Conservation (phyloP, 208 protist species). For the Acanthamoeba lenticulata region DNA sequence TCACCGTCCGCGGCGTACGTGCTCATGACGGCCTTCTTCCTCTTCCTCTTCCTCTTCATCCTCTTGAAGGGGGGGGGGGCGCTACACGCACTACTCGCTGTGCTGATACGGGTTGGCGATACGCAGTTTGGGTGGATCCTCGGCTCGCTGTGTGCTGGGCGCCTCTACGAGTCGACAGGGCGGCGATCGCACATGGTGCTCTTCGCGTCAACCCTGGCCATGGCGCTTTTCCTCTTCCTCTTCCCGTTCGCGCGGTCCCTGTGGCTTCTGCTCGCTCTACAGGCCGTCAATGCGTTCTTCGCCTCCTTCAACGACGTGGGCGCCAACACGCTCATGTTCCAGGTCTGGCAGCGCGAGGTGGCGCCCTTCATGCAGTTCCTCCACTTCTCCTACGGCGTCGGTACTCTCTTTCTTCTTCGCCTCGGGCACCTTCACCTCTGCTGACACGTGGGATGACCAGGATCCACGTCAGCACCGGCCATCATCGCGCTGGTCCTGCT, state of each 20-base stretch:
- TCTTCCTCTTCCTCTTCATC: too few species aligned
- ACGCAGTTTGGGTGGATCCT: not conserved
- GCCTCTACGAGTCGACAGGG: not conserved
- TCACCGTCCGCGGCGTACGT: slow-evolving; percentile 8
- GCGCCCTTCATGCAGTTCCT: slow-evolving; percentile 26
- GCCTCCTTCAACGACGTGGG: slow-evolving; percentile 26
- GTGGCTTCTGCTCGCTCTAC: not conserved
- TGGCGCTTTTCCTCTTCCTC: not conserved
- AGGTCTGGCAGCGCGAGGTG: slow-evolving; percentile 11
- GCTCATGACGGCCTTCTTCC: too few species aligned
- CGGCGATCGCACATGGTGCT: not conserved
- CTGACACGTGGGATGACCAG: not conserved
- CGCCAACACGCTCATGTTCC: slow-evolving; percentile 29
- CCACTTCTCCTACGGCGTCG: slow-evolving; percentile 31
- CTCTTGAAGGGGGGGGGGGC: too few species aligned
- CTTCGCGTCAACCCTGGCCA: not conserved
- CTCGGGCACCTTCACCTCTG: too few species aligned
- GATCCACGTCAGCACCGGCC: not conserved
- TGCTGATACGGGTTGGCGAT: too few species aligned
- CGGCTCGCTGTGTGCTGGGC: not conserved
- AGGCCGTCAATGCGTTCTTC: slow-evolving; percentile 4
- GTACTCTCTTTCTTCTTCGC: too few species aligned
- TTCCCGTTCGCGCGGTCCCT: not conserved
- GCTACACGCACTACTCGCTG: too few species aligned
- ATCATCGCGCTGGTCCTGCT: not conserved